A percentile compares a stretch with the other conserved stretches of the same genome.
Conservation (phyloP, 768 basidiomycete species). For the Mycena polygramma region DNA sequence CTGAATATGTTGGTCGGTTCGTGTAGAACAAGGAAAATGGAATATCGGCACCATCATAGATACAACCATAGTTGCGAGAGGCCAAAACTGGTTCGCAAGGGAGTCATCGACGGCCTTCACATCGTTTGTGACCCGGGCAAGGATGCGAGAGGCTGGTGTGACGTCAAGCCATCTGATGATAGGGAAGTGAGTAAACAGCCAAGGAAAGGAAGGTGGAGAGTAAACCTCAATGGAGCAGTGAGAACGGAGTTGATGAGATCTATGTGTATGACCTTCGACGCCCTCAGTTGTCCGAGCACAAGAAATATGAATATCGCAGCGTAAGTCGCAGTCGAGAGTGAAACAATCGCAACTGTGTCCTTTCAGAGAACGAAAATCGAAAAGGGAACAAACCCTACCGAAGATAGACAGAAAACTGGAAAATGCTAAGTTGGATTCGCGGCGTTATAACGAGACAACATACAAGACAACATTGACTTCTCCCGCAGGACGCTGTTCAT, state of each 20-base stretch:
- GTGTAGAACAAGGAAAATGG: slow-evolving; percentile 30
- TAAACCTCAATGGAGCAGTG: slow-evolving; percentile 59
- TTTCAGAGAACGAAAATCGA: neutral
- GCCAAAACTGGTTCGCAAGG: slow-evolving; percentile 50
- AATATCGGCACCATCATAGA: slow-evolving; percentile 46
- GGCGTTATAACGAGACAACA: neutral
- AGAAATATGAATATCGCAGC: slow-evolving; percentile 43
- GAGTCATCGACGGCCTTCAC: slow-evolving; percentile 46
- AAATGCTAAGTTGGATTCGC: neutral
- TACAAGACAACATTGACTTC: slow-evolving; percentile 28
- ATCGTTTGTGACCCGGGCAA: slow-evolving; percentile 62
- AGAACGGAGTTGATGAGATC: slow-evolving; percentile 55
- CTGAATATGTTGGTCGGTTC: slow-evolving; percentile 22
- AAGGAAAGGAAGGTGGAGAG: neutral
- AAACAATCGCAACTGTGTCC: slow-evolving; percentile 40
- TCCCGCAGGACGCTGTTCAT: slow-evolving; percentile 21
- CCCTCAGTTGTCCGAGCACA: slow-evolving; percentile 54
- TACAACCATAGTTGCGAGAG: slow-evolving; percentile 43
- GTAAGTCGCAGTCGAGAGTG: slow-evolving; percentile 43
- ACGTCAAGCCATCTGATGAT: slow-evolving; percentile 44
- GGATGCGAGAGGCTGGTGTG: slow-evolving; percentile 50
- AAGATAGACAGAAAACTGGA: slow-evolving; percentile 24
- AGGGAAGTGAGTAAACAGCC: neutral
- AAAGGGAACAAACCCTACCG: slow-evolving; percentile 1
- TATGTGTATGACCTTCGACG: slow-evolving; percentile 56